These are phyloP conservation scores for Stylonectria norvegica DNA, from an alignment of 2,329 filamentous ascomycete genomes.

Conservation along the genomic window DNA sequence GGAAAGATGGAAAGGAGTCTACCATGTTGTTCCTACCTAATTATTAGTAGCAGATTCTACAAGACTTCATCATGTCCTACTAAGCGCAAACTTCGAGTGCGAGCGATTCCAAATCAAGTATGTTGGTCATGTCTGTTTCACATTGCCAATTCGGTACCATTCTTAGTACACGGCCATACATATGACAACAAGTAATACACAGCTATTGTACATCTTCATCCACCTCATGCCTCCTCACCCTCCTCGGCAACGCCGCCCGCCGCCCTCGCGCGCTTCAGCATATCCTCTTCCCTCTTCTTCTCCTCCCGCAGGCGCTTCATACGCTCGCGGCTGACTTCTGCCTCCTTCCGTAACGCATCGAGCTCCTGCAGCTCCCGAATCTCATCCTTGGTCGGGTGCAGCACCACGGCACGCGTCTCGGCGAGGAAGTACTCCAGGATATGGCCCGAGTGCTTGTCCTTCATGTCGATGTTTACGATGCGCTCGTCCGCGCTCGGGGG, in stretches of 20 bases:
- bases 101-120: conserved; percentile 2
- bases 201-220: conserved; percentile 29
- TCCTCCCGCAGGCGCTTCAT: conserved; percentile 51
- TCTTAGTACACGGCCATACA: conserved; percentile 28
- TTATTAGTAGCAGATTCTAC: too few relatives aligned
- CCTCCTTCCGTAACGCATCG: conserved; percentile 50
- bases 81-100: too few relatives aligned
- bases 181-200: conserved; percentile 25
- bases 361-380: conserved; percentile 54
- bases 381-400: conserved; percentile 60
- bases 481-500: conserved; percentile 47
- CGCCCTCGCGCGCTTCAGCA: conserved; percentile 41
- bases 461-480: conserved; percentile 60
- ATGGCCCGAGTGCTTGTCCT: conserved; percentile 54
- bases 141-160: conserved; percentile 24
- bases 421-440: conserved; percentile 63
- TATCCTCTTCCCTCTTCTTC: conserved; percentile 59
- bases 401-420: conserved; percentile 56
- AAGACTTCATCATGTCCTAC: neutral
- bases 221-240: conserved; percentile 26
- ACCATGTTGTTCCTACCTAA: neutral
- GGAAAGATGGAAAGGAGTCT: neutral
- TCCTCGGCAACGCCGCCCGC: conserved; percentile 36
- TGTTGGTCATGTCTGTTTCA: conserved; percentile 17
- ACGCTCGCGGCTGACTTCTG: conserved; percentile 52